A percentile compares a stretch with the other conserved stretches of the same genome.
Evolutionary conservation across 495 filamentous ascomycete species (phyloP).

Genomic region (Lophiostoma macrostomum): DNA sequence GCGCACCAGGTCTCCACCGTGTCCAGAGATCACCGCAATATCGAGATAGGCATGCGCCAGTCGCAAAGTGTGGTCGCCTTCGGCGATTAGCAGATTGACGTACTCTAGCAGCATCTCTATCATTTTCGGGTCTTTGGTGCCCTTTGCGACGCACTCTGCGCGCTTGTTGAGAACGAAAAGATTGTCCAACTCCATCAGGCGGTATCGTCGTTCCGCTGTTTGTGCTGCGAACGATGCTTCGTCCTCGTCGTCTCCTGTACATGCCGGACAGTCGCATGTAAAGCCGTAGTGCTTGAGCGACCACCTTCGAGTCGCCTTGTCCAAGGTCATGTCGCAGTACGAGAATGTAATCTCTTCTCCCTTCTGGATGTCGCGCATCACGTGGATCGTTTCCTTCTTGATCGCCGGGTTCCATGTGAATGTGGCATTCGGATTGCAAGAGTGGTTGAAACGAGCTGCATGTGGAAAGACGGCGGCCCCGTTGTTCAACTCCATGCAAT

Average conservation of each 20-base stretch:
- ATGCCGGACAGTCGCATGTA: constrained; percentile 33
- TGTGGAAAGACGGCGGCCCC: constrained; percentile 33
- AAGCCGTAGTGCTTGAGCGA: constrained; percentile 34
- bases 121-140: background rate
- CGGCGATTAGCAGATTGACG: constrained; percentile 12
- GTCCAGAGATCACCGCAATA: constrained; percentile 24
- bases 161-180: too few relatives aligned
- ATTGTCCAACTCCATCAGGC: constrained; percentile 21
- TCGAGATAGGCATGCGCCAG: constrained; percentile 23
- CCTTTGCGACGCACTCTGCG: background rate
- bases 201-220: constrained; percentile 16
- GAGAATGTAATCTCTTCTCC: constrained; percentile 37
- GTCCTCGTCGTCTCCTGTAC: constrained; percentile 16
- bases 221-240: constrained; percentile 12
- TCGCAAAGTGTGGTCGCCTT: constrained; percentile 12
- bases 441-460: constrained; percentile 37
- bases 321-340: constrained; percentile 30
- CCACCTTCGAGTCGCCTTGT: constrained; percentile 13
- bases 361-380: constrained; percentile 30
- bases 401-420: constrained; percentile 35
- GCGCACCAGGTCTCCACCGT: constrained; percentile 1
- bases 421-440: constrained; percentile 38
- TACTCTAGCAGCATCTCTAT: constrained; percentile 16
- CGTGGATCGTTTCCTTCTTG: constrained; percentile 30
- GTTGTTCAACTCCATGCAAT: constrained; percentile 26